These are phyloP conservation scores for Ophiocordyceps camponoti-rufipedis DNA, from an alignment of 2,329 filamentous ascomycete genomes.

Conservation along the genomic window DNA sequence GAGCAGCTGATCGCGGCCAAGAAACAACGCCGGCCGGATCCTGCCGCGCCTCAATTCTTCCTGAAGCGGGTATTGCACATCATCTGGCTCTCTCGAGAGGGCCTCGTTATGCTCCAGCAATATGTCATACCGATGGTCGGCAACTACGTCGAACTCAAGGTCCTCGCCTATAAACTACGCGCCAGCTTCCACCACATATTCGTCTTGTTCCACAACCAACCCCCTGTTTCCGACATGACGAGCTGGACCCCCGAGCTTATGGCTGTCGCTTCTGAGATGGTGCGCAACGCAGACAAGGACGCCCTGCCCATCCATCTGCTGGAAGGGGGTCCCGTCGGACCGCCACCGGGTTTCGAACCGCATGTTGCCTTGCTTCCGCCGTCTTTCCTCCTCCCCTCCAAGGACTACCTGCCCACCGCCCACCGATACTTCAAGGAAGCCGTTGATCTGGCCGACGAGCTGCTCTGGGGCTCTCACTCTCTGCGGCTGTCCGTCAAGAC, in stretches of 20 bases:
- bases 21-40: conserved; percentile 67
- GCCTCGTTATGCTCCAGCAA: conserved; percentile 68
- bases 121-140: conserved; percentile 75
- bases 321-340: conserved; percentile 39
- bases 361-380: conserved; percentile 26
- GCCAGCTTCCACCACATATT: conserved; percentile 96
- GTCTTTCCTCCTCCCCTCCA: conserved; percentile 61
- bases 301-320: conserved; percentile 27
- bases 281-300: conserved; percentile 17
- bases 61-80: conserved; percentile 76
- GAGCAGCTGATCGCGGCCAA: conserved; percentile 68
- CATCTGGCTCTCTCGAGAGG: conserved; percentile 87
- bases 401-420: conserved; percentile 71
- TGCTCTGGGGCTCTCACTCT: conserved; percentile 78
- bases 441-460: conserved; percentile 49
- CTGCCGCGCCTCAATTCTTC: conserved; percentile 58
- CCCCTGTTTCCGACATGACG: conserved; percentile 48
- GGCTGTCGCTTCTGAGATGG: conserved; percentile 14
- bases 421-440: conserved; percentile 67
- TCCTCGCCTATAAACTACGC: conserved; percentile 77
- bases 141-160: conserved; percentile 66
- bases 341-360: conserved; percentile 34
- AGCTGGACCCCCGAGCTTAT: conserved; percentile 29
- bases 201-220: conserved; percentile 87
- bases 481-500: conserved; percentile 77